Percentiles rank a stretch among this genome's conserved stretches.
Evolutionary conservation across 495 filamentous ascomycete species (phyloP).

Genomic region (Aspergillus saccharolyticus): DNA sequence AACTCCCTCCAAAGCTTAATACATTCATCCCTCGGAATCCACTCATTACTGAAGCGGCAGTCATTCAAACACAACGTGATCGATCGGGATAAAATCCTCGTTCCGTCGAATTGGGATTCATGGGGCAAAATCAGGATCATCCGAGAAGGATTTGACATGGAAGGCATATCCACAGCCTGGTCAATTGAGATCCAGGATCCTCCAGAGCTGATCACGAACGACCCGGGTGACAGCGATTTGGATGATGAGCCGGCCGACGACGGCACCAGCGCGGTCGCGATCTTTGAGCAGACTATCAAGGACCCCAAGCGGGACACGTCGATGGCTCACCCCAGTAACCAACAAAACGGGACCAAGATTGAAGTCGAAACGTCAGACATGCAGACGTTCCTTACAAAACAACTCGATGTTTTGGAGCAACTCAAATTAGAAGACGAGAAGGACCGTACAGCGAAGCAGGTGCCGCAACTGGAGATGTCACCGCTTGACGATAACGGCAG

Average conservation of each 20-base stretch:
- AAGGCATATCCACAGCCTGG: constrained; percentile 80
- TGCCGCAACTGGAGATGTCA: constrained; percentile 42
- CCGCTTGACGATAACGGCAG: constrained; percentile 49
- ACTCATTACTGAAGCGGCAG: constrained; percentile 77
- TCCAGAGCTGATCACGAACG: constrained; percentile 29
- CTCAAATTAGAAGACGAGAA: constrained; percentile 62
- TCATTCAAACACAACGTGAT: constrained; percentile 91
- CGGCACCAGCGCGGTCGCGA: constrained; percentile 53
- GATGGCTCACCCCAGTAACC: constrained; percentile 44
- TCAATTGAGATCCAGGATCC: constrained; percentile 68
- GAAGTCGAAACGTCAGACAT: constrained; percentile 73
- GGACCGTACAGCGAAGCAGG: constrained; percentile 35
- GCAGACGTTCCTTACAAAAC: constrained; percentile 70
- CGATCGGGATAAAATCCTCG: constrained; percentile 88
- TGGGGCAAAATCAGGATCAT: constrained; percentile 96
- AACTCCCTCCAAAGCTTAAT: constrained; percentile 77
- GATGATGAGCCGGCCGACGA: constrained; percentile 29
- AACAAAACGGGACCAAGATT: constrained; percentile 38
- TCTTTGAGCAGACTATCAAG: constrained; percentile 76
- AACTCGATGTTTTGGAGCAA: constrained; percentile 68
- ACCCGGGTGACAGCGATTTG: constrained; percentile 16
- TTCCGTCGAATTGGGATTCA: constrained; percentile 96
- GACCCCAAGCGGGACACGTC: constrained; percentile 59
- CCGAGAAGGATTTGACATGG: constrained; percentile 90
- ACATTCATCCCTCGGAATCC: constrained; percentile 83